Evolutionary conservation across 2,329 filamentous ascomycete species (phyloP).

Genomic region (Iodosphaeria phyllophila): DNA sequence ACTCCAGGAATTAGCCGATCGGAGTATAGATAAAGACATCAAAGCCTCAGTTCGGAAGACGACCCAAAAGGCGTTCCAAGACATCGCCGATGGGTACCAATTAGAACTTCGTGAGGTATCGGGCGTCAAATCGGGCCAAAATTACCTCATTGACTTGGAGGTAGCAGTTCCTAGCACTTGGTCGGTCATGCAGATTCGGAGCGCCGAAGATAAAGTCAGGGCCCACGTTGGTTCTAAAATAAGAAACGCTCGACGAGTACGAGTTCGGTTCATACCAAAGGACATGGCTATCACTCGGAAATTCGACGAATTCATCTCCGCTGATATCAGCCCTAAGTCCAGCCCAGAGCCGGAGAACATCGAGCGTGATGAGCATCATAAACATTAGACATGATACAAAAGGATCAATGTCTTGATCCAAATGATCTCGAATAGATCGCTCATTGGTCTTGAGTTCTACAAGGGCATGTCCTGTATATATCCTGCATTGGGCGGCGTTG

Average conservation of each 20-base stretch:
- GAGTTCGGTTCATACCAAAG: conserved; percentile 64
- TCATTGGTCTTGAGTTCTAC: too few species aligned
- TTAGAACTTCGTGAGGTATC: conserved; percentile 62
- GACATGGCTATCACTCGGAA: conserved; percentile 35
- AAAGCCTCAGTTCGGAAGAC: conserved; percentile 52
- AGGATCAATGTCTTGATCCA: too few species aligned
- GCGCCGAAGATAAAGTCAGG: conserved; percentile 58
- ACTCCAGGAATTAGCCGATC: conserved; percentile 79
- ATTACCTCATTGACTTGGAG: conserved; percentile 84
- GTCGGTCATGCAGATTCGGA: conserved; percentile 51
- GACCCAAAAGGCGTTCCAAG: conserved; percentile 36
- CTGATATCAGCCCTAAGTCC: conserved; percentile 35
- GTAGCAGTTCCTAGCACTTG: conserved; percentile 60
- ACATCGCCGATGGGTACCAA: conserved; percentile 31
- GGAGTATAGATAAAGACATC: conserved; percentile 71
- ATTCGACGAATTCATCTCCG: conserved; percentile 64
- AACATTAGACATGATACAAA: too few species aligned
- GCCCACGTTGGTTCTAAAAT: conserved; percentile 57
- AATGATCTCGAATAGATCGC: too few species aligned
- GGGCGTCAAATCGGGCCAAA: conserved; percentile 90
- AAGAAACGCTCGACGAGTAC: conserved; percentile 66
- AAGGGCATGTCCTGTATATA: too few species aligned
- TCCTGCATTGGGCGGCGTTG: too few species aligned
- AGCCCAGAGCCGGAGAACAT: conserved; percentile 43
- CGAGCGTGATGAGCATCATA: conserved; percentile 25